Conservation (phyloP, 2,329 filamentous ascomycete genomes). For the Scortechinia acanthostroma region DNA sequence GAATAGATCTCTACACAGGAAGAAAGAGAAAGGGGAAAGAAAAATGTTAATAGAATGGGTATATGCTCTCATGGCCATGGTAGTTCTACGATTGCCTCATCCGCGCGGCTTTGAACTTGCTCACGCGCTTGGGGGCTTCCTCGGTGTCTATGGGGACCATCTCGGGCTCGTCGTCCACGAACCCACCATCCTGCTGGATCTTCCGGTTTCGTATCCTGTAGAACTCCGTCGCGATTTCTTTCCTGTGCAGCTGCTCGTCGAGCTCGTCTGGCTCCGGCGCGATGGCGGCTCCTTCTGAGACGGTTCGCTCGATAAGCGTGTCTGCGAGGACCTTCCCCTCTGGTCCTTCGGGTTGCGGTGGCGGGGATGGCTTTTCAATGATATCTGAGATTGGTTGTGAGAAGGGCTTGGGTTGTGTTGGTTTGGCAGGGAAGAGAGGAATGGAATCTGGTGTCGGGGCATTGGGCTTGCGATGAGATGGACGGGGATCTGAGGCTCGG, state of each 20-base stretch:
- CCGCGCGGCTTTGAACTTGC: slow-evolving; percentile 68
- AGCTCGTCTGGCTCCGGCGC: slow-evolving; percentile 49
- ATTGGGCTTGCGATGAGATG: not conserved
- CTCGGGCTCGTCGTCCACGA: slow-evolving; percentile 65
- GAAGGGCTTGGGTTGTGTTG: not conserved
- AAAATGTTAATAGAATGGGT: too few species aligned
- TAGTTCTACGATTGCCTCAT: too few species aligned
- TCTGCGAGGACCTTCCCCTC: slow-evolving; percentile 50
- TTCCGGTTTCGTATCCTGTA: slow-evolving; percentile 75
- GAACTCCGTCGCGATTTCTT: slow-evolving; percentile 77
- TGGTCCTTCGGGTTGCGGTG: slow-evolving; percentile 35
- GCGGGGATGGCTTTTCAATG: slow-evolving; percentile 9
- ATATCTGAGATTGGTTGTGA: not conserved
- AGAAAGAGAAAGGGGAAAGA: too few species aligned
- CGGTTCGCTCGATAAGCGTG: slow-evolving; percentile 45
- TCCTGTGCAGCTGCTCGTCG: slow-evolving; percentile 36
- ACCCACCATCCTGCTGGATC: slow-evolving; percentile 77
- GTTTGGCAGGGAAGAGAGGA: not conserved
- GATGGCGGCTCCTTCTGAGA: slow-evolving; percentile 29
- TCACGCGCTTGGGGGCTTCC: slow-evolving; percentile 55
- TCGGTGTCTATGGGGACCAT: slow-evolving; percentile 64
- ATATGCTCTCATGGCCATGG: too few species aligned
- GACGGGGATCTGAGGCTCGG: not conserved
- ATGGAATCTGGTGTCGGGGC: not conserved
- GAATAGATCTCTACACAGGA: too few species aligned